Evolutionary conservation across 345 rosid species (phyloP).

Genomic region (Euclidium syriacum): DNA sequence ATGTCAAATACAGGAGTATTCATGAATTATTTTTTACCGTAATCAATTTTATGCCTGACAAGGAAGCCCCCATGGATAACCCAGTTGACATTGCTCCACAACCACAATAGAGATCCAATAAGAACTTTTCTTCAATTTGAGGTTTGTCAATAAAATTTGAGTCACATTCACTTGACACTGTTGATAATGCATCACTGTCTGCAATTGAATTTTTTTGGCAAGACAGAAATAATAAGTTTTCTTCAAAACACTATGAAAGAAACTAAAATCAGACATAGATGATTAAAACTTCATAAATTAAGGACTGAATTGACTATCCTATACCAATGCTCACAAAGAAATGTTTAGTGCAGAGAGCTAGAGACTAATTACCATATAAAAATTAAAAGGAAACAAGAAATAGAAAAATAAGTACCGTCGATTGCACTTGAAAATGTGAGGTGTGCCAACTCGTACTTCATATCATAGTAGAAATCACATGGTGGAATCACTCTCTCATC

Average conservation of each 20-base stretch:
- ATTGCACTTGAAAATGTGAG: conserved; percentile 28
- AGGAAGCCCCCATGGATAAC: conserved; percentile 36
- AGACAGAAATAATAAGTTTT: conserved; percentile 1
- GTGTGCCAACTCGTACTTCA: conserved; percentile 32
- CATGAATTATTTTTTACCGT: conserved; percentile 27
- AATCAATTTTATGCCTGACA: conserved; percentile 33
- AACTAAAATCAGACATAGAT: not conserved
- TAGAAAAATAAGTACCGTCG: conserved; percentile 4
- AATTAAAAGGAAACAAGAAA: too few relatives aligned
- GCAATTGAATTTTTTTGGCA: conserved; percentile 12
- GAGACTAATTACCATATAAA: too few relatives aligned
- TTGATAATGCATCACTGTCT: conserved; percentile 26
- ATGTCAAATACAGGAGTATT: not conserved
- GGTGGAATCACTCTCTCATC: conserved; percentile 22
- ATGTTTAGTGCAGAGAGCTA: too few relatives aligned
- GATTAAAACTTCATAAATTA: not conserved
- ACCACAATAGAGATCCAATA: conserved; percentile 41
- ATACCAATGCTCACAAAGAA: too few relatives aligned
- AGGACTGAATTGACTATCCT: not conserved
- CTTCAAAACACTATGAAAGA: not conserved
- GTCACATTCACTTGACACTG: conserved; percentile 35
- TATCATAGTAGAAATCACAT: conserved; percentile 32
- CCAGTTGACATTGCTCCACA: conserved; percentile 55
- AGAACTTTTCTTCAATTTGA: conserved; percentile 10
- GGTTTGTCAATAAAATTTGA: conserved; percentile 11